These are phyloP conservation scores for Neurospora intermedia DNA, from an alignment of 495 filamentous ascomycete genomes.

Conservation along the genomic window DNA sequence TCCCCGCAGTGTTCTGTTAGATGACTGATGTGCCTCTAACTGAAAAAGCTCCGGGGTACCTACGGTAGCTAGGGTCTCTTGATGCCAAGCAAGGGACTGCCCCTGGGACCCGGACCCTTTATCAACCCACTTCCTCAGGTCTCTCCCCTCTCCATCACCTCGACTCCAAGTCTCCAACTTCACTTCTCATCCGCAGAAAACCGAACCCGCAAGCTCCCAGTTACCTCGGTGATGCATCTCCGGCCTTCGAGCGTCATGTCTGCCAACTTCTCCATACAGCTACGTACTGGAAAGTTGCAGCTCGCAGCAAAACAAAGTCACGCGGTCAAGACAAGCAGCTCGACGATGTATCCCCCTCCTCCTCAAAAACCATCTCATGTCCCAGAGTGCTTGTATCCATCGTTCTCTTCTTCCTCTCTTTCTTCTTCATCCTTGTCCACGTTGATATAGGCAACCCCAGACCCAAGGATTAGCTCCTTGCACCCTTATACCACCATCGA, in stretches of 20 bases:
- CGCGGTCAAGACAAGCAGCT: background rate
- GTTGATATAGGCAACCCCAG: background rate
- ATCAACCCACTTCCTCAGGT: background rate
- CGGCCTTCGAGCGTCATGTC: background rate
- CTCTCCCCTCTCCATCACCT: background rate
- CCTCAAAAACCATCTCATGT: background rate
- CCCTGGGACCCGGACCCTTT: background rate
- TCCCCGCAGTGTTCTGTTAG: no score
- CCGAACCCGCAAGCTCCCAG: background rate
- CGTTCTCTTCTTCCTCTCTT: background rate
- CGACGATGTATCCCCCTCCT: background rate
- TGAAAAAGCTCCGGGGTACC: background rate
- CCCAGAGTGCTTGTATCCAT: background rate
- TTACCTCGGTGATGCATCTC: background rate
- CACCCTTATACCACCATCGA: background rate
- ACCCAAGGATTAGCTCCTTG: background rate
- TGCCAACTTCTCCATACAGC: background rate
- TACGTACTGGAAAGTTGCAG: background rate
- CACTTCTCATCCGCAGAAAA: background rate
- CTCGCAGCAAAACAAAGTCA: background rate
- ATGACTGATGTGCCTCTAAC: background rate
- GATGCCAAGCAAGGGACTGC: background rate
- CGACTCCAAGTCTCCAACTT: background rate
- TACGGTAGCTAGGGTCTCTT: background rate
- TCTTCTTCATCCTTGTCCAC: background rate